Percentiles rank a stretch among this genome's conserved stretches.
phyloP scores from a whole-genome alignment of 371 early-diverging fungal genomes.

The Mucor racemosus region DNA sequence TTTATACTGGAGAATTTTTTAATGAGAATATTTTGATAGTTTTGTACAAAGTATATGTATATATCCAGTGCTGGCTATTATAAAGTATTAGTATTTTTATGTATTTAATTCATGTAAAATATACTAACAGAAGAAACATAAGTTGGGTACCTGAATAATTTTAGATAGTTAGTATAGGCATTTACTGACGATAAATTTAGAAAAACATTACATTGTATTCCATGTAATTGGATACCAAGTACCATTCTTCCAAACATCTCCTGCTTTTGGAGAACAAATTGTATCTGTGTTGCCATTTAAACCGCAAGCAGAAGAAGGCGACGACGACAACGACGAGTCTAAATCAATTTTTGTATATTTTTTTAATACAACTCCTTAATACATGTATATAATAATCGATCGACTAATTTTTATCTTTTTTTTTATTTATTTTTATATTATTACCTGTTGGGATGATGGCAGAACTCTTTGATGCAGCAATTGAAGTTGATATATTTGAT shows the following conservation, averaged over 20 bases:
- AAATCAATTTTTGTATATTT: background rate
- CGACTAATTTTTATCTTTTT: background rate
- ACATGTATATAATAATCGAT: background rate
- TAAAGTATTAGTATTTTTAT: background rate
- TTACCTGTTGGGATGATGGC: background rate
- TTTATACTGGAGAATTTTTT: constrained; percentile 18
- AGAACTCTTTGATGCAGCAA: background rate
- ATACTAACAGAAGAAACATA: constrained; percentile 26
- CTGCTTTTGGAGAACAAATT: constrained; percentile 32
- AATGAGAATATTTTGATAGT: constrained; percentile 28
- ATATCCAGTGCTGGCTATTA: constrained; percentile 22
- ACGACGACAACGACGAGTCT: background rate
- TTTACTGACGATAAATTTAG: background rate
- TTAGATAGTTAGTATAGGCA: background rate
- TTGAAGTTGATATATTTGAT: background rate
- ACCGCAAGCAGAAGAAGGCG: constrained; percentile 19
- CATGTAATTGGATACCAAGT: constrained; percentile 37
- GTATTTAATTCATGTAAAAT: background rate
- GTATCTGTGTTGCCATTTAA: constrained; percentile 27
- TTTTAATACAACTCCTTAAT: constrained; percentile 4
- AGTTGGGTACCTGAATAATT: constrained; percentile 18
- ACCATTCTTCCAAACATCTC: constrained; percentile 31
- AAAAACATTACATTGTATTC: constrained; percentile 18
- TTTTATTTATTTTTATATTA: too few species aligned
- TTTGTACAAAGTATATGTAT: constrained; percentile 30